These are phyloP conservation scores for Leccinum pellstonianum DNA, from an alignment of 768 basidiomycete species.

Conservation along the genomic window DNA sequence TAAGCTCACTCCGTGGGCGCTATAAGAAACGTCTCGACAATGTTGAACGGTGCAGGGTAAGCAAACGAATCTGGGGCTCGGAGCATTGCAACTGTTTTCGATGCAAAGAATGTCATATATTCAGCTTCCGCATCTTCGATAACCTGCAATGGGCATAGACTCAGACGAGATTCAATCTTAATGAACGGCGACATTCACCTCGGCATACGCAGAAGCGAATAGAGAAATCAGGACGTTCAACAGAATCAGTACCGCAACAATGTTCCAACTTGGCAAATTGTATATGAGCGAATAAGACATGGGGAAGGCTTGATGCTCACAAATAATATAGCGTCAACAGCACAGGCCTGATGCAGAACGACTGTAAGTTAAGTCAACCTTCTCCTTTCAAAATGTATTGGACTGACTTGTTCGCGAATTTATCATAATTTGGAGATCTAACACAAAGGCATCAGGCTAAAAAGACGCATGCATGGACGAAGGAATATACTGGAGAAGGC, in stretches of 20 bases:
- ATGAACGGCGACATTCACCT: constrained; percentile 47
- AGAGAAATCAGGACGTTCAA: constrained; percentile 95
- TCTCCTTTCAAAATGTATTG: background rate
- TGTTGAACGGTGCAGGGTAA: constrained; percentile 92
- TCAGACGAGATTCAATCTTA: background rate
- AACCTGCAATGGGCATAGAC: constrained; percentile 46
- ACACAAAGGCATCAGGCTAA: background rate
- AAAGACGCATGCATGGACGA: background rate
- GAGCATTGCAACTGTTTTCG: constrained; percentile 83
- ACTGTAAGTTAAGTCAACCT: background rate
- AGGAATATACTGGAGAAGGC: constrained; percentile 65
- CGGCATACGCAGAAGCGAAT: constrained; percentile 89
- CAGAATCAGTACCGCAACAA: constrained; percentile 77
- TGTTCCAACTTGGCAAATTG: constrained; percentile 62
- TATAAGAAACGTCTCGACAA: constrained; percentile 76
- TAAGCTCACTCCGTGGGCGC: constrained; percentile 80
- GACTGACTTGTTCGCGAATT: constrained; percentile 48
- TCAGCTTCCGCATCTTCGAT: constrained; percentile 85
- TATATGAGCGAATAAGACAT: constrained; percentile 1
- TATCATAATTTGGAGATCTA: constrained; percentile 67
- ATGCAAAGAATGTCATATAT: constrained; percentile 87
- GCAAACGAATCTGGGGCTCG: constrained; percentile 78
- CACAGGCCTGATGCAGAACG: constrained; percentile 38
- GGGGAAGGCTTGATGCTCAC: constrained; percentile 41
- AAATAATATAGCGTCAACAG: constrained; percentile 78